Evolutionary conservation across 345 rosid species (phyloP).

Genomic region (Euphorbia peplus): DNA sequence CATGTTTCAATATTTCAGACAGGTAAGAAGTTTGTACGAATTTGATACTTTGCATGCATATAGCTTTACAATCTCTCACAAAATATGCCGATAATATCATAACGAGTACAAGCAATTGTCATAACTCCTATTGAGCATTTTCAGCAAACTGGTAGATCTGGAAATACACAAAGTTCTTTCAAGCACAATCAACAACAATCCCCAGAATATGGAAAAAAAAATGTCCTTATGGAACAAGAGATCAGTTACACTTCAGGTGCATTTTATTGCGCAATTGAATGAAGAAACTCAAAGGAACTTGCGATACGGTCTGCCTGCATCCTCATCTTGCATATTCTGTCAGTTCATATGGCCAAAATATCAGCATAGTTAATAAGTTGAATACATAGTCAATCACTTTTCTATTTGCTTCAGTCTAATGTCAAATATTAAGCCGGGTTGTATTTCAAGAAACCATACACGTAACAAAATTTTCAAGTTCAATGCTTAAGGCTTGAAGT

Average conservation of each 20-base stretch:
- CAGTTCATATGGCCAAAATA: constrained; percentile 6
- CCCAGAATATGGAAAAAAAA: neutral
- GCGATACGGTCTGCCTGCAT: constrained; percentile 78
- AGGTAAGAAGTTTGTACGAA: no score
- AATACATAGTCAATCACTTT: neutral
- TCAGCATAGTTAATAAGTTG: neutral
- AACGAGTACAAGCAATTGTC: neutral
- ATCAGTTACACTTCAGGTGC: constrained; percentile 4
- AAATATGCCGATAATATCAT: no score
- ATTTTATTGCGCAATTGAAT: constrained; percentile 5
- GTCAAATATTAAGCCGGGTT: neutral
- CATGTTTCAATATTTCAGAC: no score
- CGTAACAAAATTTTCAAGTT: neutral
- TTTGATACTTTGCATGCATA: no score
- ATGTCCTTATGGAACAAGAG: neutral
- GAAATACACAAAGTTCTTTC: neutral
- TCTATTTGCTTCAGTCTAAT: neutral
- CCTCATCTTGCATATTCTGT: constrained; percentile 95
- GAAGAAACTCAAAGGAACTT: constrained; percentile 55
- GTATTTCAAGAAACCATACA: neutral
- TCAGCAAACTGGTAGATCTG: neutral
- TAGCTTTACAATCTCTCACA: no score
- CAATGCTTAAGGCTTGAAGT: neutral
- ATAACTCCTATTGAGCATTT: neutral
- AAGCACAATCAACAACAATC: neutral